Conservation (phyloP, 768 basidiomycete species). For the Pisolithus microcarpus region DNA sequence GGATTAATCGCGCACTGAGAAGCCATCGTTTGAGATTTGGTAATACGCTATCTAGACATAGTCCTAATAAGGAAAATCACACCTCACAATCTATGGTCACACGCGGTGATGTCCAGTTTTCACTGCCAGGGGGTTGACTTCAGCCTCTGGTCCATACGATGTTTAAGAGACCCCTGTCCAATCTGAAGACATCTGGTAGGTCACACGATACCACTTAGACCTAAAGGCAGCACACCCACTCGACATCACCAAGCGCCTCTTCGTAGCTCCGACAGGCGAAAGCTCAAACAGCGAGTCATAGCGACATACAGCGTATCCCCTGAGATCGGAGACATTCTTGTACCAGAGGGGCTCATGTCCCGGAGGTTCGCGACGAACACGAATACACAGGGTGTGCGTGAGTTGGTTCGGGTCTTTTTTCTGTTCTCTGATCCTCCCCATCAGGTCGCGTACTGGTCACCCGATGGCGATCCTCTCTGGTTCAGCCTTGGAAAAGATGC, state of each 20-base stretch:
- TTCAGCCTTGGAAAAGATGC: slow-evolving; percentile 64
- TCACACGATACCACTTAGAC: not conserved
- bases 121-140: no score
- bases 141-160: slow-evolving; percentile 27
- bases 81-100: no score
- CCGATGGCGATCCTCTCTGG: slow-evolving; percentile 71
- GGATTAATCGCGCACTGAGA: no score
- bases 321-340: slow-evolving; percentile 61
- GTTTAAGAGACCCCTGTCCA: slow-evolving; percentile 74
- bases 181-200: slow-evolving; percentile 58
- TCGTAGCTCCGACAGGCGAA: slow-evolving; percentile 65
- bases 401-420: not conserved
- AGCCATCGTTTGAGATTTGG: no score
- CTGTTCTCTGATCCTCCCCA: not conserved
- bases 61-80: no score
- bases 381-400: slow-evolving; percentile 54
- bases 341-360: slow-evolving; percentile 66
- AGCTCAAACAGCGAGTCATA: slow-evolving; percentile 55
- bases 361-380: slow-evolving; percentile 62
- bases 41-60: no score
- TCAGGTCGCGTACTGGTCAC: slow-evolving; percentile 62
- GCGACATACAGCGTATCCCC: slow-evolving; percentile 38
- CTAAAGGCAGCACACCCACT: not conserved
- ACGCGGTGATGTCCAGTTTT: no score
- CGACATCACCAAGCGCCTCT: slow-evolving; percentile 43